These are phyloP conservation scores for Beauveria varroae DNA, from an alignment of 2,329 filamentous ascomycete genomes.

Conservation along the genomic window DNA sequence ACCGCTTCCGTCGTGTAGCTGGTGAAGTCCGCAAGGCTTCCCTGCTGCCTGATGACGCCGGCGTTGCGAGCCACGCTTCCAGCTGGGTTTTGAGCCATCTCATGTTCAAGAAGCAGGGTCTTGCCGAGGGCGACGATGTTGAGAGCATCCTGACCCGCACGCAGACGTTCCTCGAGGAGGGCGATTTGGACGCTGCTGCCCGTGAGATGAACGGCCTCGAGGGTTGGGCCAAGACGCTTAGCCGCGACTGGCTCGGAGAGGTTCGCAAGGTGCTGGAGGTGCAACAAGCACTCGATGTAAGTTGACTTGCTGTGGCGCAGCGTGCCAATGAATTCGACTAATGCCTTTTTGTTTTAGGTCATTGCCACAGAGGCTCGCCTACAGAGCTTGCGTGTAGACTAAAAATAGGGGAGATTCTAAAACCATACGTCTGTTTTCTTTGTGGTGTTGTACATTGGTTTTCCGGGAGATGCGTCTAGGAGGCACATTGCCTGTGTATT, in stretches of 20 bases:
- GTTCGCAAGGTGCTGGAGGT: conserved; percentile 90
- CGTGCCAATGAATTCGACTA: conserved; percentile 15
- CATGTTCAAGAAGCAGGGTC: conserved; percentile 88
- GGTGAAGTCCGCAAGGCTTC: conserved; percentile 89
- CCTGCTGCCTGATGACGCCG: conserved; percentile 85
- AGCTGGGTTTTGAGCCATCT: conserved; percentile 86
- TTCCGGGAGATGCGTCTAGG: conserved; percentile 18
- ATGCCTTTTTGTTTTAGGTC: conserved; percentile 46
- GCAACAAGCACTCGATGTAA: conserved; percentile 89
- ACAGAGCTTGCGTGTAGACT: conserved; percentile 80
- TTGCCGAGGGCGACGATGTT: conserved; percentile 79
- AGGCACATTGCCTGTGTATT: conserved; percentile 24
- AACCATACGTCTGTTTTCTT: conserved; percentile 23
- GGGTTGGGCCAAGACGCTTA: conserved; percentile 93
- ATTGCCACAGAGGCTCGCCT: conserved; percentile 86
- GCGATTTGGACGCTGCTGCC: conserved; percentile 82
- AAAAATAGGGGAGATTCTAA: conserved; percentile 24
- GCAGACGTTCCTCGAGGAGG: conserved; percentile 86
- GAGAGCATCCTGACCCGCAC: conserved; percentile 88
- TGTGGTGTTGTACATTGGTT: conserved; percentile 31
- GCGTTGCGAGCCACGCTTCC: conserved; percentile 88
- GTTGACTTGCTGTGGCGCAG: conserved; percentile 25
- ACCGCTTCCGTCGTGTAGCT: conserved; percentile 91
- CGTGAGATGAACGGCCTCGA: conserved; percentile 89
- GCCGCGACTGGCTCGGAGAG: conserved; percentile 88